Base-by-base conservation (phyloP, 2,329 filamentous ascomycete species). In the Fusarium drepaniforme region DNA sequence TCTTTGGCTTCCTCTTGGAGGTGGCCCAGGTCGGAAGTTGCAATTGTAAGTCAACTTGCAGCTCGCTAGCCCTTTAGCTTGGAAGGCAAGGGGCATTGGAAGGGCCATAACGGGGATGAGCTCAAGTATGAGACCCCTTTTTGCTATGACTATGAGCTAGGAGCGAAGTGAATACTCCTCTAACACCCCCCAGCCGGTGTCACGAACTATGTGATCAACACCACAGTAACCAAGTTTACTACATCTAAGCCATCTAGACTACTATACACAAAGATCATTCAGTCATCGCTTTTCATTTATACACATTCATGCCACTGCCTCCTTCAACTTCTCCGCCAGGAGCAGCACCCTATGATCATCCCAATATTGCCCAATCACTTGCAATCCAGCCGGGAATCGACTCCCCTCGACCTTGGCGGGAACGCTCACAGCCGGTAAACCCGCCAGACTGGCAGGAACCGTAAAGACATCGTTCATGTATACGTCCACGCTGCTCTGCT, bases 381-480 rank as follows among this genome's bases (percentile, higher is more conserved):
- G 94, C 80, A 97, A 85, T 0, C 94, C 94, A 16, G 82, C 81
- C 2, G 82, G 82, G 53, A 82, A 77, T 1, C 70, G 70, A 38
- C 77, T 84, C 18, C 79, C 81, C n/a, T 81, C 77, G 3, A 82
- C 80, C 23, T 72, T 75, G 72, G 81, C 69, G 0, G 97, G 96
- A 13, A 99, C 88, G 76, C 93, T 98, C 61, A 98, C 90, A 13
- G 96, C 94, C 4, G 97, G 97, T 66, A 99, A 85, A 0, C 97
- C 97, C 1, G 96, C 97, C 75, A 99, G 86, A 84, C 95, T 98
- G 3, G 96, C 95, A 2, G 97, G 97, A 2, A 99, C 96, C 0
- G 97, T 98, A 78, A 98, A 96, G 2, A 98, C 93, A 84, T 99
- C 97, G 79, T 97, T 98, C 87, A 94, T 93, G 80, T 98, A 98